phyloP scores from a whole-genome alignment of 768 basidiomycete species.

The Kwoniella dejecticola region DNA sequence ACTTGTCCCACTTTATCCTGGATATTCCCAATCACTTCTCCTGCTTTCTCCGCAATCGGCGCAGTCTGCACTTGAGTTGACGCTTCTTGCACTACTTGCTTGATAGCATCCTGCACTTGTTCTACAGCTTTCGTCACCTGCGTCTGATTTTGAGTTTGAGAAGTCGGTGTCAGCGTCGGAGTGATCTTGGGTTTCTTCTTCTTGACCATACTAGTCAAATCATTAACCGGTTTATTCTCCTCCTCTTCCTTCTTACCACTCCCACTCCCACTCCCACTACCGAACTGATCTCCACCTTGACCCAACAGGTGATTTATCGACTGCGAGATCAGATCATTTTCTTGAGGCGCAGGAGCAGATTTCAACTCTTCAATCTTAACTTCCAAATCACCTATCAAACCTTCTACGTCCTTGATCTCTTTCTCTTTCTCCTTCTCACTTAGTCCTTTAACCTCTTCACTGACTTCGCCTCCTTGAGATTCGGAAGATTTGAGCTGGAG shows the following conservation, averaged over 20 bases:
- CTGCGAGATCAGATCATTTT: slow-evolving; percentile 48
- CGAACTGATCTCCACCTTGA: slow-evolving; percentile 9
- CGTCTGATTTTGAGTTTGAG: too few relatives aligned
- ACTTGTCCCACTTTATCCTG: slow-evolving; percentile 17
- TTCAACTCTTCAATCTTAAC: slow-evolving; percentile 93
- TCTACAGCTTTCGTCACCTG: too few relatives aligned
- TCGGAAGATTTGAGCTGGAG: slow-evolving; percentile 55
- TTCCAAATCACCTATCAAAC: slow-evolving; percentile 76
- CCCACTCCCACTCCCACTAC: background rate
- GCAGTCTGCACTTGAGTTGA: too few relatives aligned
- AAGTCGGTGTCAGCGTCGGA: too few relatives aligned
- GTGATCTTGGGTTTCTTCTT: slow-evolving; percentile 72
- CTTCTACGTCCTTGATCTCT: slow-evolving; percentile 77
- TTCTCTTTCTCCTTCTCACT: slow-evolving; percentile 70
- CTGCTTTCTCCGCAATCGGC: slow-evolving; percentile 5
- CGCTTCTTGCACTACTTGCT: too few relatives aligned
- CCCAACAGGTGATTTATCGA: slow-evolving; percentile 51
- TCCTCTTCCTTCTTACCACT: background rate
- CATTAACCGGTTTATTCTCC: slow-evolving; percentile 63
- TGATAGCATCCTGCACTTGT: too few relatives aligned
- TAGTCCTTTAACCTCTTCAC: slow-evolving; percentile 34
- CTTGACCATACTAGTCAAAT: slow-evolving; percentile 79
- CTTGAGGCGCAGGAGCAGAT: slow-evolving; percentile 63
- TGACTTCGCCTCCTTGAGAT: background rate
- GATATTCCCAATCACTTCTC: slow-evolving; percentile 3